Evolutionary conservation across 2,329 filamentous ascomycete species (phyloP).

Genomic region (Penicillium sp.): DNA sequence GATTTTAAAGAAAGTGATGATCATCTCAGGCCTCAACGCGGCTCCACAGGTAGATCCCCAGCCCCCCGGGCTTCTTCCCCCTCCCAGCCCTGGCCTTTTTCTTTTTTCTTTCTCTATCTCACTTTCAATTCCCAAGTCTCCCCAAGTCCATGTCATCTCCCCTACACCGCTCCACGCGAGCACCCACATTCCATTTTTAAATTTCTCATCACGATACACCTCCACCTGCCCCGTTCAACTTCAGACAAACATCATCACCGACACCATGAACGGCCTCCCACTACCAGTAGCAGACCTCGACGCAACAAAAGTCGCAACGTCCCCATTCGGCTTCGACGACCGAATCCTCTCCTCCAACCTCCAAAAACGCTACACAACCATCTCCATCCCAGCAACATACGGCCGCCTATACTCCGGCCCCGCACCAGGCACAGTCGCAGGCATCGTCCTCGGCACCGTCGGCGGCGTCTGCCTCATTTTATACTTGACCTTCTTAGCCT

Average conservation of each 20-base stretch:
- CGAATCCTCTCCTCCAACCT: slow-evolving; percentile 11
- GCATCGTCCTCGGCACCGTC: slow-evolving; percentile 53
- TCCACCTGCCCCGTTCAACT: background rate
- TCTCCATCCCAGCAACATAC: slow-evolving; percentile 62
- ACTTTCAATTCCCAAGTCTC: background rate
- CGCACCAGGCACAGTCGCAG: slow-evolving; percentile 56
- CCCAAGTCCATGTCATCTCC: background rate
- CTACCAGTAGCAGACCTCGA: background rate
- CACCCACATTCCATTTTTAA: background rate
- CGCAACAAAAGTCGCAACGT: background rate
- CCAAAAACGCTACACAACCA: slow-evolving; percentile 29
- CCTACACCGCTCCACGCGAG: background rate
- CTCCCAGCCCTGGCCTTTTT: background rate
- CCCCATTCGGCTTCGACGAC: background rate
- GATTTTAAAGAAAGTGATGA: background rate
- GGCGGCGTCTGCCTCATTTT: slow-evolving; percentile 55
- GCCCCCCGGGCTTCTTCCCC: background rate
- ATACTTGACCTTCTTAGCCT: slow-evolving; percentile 52
- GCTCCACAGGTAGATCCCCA: background rate
- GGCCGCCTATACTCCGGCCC: slow-evolving; percentile 53
- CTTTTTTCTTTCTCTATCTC: background rate
- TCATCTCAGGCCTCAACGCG: background rate
- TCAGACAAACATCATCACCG: background rate
- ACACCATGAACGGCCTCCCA: slow-evolving; percentile 3
- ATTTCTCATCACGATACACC: background rate